Base-by-base conservation (phyloP, 192 early-diverging fungal genomes). In the Helicostylum pulchrum region DNA sequence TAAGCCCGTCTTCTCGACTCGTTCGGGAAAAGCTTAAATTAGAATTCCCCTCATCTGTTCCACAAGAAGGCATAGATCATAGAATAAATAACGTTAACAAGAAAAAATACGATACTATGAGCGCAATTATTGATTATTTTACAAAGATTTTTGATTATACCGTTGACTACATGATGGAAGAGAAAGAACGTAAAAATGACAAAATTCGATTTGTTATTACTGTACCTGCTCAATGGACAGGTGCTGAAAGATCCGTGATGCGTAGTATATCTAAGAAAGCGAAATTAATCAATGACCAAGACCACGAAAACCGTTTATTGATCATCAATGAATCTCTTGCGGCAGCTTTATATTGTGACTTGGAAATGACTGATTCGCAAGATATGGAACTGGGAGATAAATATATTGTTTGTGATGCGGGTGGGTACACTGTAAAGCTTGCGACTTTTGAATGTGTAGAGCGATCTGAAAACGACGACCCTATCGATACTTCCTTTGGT, bases 141-240 rank as follows among this genome's bases (percentile, higher is more conserved):
- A 57, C 32, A 32, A 34, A 30, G 0, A 57, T 57, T 17, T 42
- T 36, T 19, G 32, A 57, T 8, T 43, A 42, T 6, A 57, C 55
- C 10, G 32, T 34, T 43, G 19, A 43, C 17, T 5, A 42, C 9
- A 42, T 57, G 8, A n/a, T n/a, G n/a, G n/a, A n/a, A n/a, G n/a
- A n/a, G n/a, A n/a, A n/a, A n/a, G n/a, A n/a, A n/a, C 73, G 70
- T 30, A 65, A 61, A 34, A 46, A 71, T n/a, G 46, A 19, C 3
- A 75, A 76, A 42, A 73, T 79, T 60, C 67, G 76, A 56, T 80
- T 77, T 50, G 74, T 69, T 49, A 70, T 82, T 15, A 80, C 80
- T 0, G 78, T 82, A 3, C 80, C 80, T 2, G 78, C 80, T 4
- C 77, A 75, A 65, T 82, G 76, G 76, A 72, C 75, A 9, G 58